phyloP scores from a whole-genome alignment of 2,329 filamentous ascomycete species.

The Microdochium trichocladiopsis region DNA sequence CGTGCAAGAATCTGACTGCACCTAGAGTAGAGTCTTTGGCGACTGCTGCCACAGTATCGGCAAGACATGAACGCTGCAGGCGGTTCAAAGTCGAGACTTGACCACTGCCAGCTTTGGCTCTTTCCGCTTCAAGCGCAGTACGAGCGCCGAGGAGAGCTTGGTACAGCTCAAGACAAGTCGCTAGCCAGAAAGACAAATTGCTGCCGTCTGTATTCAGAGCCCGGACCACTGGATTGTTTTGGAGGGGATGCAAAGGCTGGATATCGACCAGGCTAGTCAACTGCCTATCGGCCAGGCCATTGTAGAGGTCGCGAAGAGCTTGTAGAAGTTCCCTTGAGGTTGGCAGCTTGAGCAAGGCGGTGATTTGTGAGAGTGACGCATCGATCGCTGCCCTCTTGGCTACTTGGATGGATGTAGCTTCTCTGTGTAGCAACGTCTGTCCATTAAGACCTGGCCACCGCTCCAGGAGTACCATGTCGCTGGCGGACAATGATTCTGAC shows the following conservation, averaged over 20 bases:
- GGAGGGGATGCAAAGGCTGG: conserved; percentile 51
- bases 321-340: neutral
- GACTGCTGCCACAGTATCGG: conserved; percentile 45
- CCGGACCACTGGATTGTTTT: conserved; percentile 46
- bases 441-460: conserved; percentile 4
- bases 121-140: conserved; percentile 32
- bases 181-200: conserved; percentile 40
- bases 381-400: neutral
- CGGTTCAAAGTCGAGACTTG: conserved; percentile 50
- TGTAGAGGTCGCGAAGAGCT: neutral
- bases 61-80: conserved; percentile 52
- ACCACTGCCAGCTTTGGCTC: conserved; percentile 31
- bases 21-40: conserved; percentile 54
- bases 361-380: neutral
- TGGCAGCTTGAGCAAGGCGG: neutral
- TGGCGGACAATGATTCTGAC: conserved; percentile 39
- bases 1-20: conserved; percentile 42
- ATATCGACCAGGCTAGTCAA: conserved; percentile 5
- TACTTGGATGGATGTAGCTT: conserved; percentile 7
- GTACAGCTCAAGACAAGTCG: conserved; percentile 42
- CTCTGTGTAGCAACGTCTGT: neutral
- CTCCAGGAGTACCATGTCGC: conserved; percentile 25
- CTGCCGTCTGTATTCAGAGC: conserved; percentile 29
- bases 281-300: conserved; percentile 1
- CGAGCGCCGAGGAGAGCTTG: conserved; percentile 34